Evolutionary conservation across 73 alveolate genomes (phyloP), one percentile per base, ranked within the genome.

Genomic region (Paramecium pentaurelia): DNA sequence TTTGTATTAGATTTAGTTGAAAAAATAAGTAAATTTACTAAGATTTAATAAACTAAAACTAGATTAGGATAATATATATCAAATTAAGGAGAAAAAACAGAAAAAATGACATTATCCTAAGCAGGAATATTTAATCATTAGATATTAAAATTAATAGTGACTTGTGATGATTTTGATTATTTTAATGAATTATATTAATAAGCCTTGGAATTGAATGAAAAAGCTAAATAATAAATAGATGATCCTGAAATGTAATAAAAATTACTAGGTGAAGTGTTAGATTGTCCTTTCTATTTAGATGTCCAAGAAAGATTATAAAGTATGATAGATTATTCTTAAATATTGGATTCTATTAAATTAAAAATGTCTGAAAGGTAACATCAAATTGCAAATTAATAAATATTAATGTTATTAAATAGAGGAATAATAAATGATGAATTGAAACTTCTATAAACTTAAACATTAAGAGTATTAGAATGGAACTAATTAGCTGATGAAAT

Each of bases 201-300:
- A 42, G 88, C 88, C 8, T 42, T 75, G 47, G 58, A 38, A 22
- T 75, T 75, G 70, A 75, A 75, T 75, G 68, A 75, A 42, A 75
- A 75, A 38, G 88, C 68, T 4, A 75, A 42, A n/a, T 22, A 30
- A 25, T 38, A 75, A 25, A 75, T 42, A 75, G 88, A 75, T 36
- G 88, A 75, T 34, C 34, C 58, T 22, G 88, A 75, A 30, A 38
- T 42, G 38, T 37, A 75, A 75, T 42, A 75, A 42, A 30, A 38
- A 22, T 75, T 75, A 42, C 34, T 75, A 38, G 68, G 60, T 8
- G 88, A 75, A 75, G 88, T 75, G 28, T 25, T 75, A 22, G 88
- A 75, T 75, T 75, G 88, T 75, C 88, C 88, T 4, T 75, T 75
- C 47, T 75, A 75, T 37, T 25, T 75, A 30, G 88, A 75, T 38